Percentiles rank a stretch among this genome's conserved stretches.
Evolutionary conservation across 2,329 filamentous ascomycete species (phyloP).

Genomic region (Claviceps humidiphila): DNA sequence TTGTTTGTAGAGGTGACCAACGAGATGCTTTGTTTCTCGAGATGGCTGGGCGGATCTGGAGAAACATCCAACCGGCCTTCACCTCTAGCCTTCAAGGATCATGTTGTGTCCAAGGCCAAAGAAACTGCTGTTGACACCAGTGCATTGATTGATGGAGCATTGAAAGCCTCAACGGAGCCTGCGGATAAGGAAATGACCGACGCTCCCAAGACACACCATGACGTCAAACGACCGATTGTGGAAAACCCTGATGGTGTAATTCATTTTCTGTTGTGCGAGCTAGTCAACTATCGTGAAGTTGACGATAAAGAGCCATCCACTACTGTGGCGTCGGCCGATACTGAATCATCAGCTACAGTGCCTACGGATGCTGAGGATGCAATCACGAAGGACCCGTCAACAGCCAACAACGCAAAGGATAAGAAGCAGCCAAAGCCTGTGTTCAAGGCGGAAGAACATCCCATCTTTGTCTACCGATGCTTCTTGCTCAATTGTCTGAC

Average conservation of each 20-base stretch:
- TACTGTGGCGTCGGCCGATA: constrained; percentile 28
- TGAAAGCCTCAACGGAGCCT: constrained; percentile 48
- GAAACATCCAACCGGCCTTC: constrained; percentile 19
- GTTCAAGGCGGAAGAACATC: constrained; percentile 87
- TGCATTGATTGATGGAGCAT: constrained; percentile 22
- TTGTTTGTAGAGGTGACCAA: constrained; percentile 81
- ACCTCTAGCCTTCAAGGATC: constrained; percentile 26
- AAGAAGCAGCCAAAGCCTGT: constrained; percentile 56
- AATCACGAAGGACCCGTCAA: constrained; percentile 17
- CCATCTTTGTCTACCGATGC: constrained; percentile 92
- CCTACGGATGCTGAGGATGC: constrained; percentile 12
- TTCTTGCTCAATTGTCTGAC: constrained; percentile 86
- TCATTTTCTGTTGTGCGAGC: constrained; percentile 84
- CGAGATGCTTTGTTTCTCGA: constrained; percentile 63
- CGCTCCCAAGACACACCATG: constrained; percentile 46
- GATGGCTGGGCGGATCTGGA: constrained; percentile 36
- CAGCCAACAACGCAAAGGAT: constrained; percentile 32
- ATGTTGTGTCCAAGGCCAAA: constrained; percentile 7
- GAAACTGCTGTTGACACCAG: constrained; percentile 6
- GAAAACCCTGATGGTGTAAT: constrained; percentile 92
- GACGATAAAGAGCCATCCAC: constrained; percentile 60
- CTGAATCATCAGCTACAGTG: constrained; percentile 19
- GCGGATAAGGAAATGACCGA: constrained; percentile 49
- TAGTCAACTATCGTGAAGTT: constrained; percentile 83
- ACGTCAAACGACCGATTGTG: constrained; percentile 70